Percentiles rank a stretch among this genome's conserved stretches.
Conservation (phyloP, 805 yeast genomes). For the Myxozyma mucilagina region DNA sequence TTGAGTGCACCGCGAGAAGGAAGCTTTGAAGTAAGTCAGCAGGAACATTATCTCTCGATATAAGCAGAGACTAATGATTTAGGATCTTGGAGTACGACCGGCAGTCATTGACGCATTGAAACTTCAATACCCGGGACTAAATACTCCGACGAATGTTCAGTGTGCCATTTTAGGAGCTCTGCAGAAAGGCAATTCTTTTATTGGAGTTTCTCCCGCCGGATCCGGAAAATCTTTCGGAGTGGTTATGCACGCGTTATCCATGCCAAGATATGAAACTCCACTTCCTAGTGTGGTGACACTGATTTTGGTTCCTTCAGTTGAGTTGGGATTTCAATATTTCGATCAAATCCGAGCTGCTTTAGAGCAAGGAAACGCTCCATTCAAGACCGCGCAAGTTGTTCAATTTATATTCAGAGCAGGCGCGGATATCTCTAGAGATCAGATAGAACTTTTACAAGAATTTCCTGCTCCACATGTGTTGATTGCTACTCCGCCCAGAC, state of each 20-base stretch:
- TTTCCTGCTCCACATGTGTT: conserved; percentile 46
- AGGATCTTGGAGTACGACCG: conserved; percentile 17
- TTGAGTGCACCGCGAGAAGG: background rate
- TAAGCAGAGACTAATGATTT: background rate
- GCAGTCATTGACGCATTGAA: conserved; percentile 15
- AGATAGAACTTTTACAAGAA: conserved; percentile 30
- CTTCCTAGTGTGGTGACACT: conserved; percentile 33
- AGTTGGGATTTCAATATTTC: conserved; percentile 41
- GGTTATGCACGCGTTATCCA: conserved; percentile 35
- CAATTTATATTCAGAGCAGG: conserved; percentile 38
- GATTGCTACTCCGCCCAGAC: conserved; percentile 56
- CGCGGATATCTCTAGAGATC: conserved; percentile 33
- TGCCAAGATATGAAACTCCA: conserved; percentile 15
- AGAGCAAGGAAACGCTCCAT: conserved; percentile 21
- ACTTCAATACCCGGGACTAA: conserved; percentile 4
- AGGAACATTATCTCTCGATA: background rate
- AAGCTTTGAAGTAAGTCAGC: background rate
- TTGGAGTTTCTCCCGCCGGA: conserved; percentile 38
- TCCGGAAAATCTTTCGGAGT: conserved; percentile 42
- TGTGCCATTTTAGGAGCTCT: conserved; percentile 15
- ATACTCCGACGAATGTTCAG: conserved; percentile 20
- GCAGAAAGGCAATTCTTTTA: conserved; percentile 30
- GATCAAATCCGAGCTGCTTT: conserved; percentile 23
- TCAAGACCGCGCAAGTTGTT: conserved; percentile 21
- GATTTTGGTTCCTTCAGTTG: conserved; percentile 41